Conservation (phyloP, 352 stramenopile genomes). For the Globisporangium solare region DNA sequence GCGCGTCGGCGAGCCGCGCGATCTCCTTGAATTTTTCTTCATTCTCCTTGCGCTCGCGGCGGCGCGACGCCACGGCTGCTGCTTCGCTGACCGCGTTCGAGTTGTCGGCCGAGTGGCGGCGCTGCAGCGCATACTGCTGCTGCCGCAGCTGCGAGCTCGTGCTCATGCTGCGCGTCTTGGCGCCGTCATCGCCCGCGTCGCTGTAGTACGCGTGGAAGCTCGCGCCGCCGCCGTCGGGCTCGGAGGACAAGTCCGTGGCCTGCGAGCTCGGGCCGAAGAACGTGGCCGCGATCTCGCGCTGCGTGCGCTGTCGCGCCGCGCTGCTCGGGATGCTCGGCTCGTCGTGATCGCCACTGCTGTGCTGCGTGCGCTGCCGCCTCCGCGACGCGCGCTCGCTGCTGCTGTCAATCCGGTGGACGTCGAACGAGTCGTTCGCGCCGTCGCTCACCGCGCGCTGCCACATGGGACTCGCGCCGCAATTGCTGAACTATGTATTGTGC, state of each 20-base stretch:
- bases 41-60: constrained; percentile 38
- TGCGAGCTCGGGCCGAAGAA: constrained; percentile 38
- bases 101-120: constrained; percentile 9
- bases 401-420: constrained; percentile 5
- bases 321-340: constrained; percentile 36
- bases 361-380: too few species aligned
- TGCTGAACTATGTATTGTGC: too few species aligned
- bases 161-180: constrained; percentile 8
- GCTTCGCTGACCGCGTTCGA: background rate
- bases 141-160: constrained; percentile 4
- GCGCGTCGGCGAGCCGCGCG: constrained; percentile 52
- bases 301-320: constrained; percentile 33
- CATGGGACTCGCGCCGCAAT: constrained; percentile 1
- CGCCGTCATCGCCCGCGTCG: constrained; percentile 13
- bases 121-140: constrained; percentile 14
- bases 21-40: constrained; percentile 44
- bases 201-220: constrained; percentile 10
- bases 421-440: background rate
- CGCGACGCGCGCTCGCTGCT: background rate
- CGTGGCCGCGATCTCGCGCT: constrained; percentile 23
- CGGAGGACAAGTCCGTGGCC: constrained; percentile 20
- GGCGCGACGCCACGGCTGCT: constrained; percentile 7
- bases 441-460: constrained; percentile 5
- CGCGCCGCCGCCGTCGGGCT: constrained; percentile 11
- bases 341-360: background rate